These are phyloP conservation scores for Metschnikowia vanudenii DNA, from an alignment of 805 yeast genomes.

Conservation along the genomic window DNA sequence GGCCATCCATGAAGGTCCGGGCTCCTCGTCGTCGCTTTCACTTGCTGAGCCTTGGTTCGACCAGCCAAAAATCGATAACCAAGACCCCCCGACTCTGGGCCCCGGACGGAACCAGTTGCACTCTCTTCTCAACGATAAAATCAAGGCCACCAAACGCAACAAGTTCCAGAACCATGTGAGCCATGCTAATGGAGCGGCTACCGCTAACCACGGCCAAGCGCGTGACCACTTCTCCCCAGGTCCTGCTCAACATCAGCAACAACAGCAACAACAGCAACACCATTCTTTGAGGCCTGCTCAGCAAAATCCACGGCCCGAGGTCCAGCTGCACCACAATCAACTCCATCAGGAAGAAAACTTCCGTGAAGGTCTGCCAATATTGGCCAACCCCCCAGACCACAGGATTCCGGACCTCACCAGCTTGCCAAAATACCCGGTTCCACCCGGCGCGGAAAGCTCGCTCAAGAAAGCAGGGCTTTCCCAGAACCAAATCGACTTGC, in stretches of 20 bases:
- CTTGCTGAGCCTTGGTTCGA: background rate
- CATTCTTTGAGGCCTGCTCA: background rate
- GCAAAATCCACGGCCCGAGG: background rate
- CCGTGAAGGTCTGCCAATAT: background rate
- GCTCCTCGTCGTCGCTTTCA: background rate
- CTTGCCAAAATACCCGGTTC: constrained; percentile 64
- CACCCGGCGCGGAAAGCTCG: constrained; percentile 68
- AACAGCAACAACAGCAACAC: background rate
- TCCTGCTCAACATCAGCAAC: background rate
- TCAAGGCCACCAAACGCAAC: constrained; percentile 14
- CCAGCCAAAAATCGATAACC: background rate
- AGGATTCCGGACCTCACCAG: constrained; percentile 25
- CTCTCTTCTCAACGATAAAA: constrained; percentile 14
- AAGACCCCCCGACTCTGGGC: background rate
- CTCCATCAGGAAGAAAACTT: too few species aligned
- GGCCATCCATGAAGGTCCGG: background rate
- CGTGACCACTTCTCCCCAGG: too few species aligned
- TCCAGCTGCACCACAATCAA: background rate
- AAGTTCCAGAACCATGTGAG: constrained; percentile 8
- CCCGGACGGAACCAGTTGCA: constrained; percentile 9
- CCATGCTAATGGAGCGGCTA: background rate
- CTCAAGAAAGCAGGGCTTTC: constrained; percentile 64
- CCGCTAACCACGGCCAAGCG: too few species aligned
- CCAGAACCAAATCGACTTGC: constrained; percentile 67
- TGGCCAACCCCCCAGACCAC: background rate